Conservation (phyloP, 1,284 basidiomycete genomes). For the Malassezia arunalokei region DNA sequence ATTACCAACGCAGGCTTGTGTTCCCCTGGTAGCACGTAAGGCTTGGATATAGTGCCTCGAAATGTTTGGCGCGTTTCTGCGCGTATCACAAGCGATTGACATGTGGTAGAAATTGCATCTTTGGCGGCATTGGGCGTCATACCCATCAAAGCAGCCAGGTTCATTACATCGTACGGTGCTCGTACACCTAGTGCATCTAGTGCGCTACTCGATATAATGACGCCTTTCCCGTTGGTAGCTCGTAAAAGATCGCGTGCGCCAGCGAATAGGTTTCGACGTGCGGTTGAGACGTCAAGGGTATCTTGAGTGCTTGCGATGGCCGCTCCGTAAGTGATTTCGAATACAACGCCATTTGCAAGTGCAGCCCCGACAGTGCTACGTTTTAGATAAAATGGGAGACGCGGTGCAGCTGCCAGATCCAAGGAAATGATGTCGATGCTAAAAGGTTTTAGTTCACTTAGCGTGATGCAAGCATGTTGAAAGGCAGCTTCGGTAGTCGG, state of each 20-base stretch:
- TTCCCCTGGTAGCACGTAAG: not conserved
- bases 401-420: conserved; percentile 60
- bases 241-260: conserved; percentile 35
- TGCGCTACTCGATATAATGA: conserved; percentile 35
- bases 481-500: conserved; percentile 63
- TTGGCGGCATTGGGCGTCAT: conserved; percentile 26
- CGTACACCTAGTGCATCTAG: conserved; percentile 25
- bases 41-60: conserved; percentile 4
- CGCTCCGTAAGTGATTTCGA: conserved; percentile 60
- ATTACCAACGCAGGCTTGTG: not conserved
- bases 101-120: conserved; percentile 30
- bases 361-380: conserved; percentile 69
- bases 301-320: conserved; percentile 8
- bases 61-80: conserved; percentile 23
- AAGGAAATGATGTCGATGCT: conserved; percentile 71
- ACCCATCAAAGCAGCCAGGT: conserved; percentile 35
- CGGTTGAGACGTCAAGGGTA: conserved; percentile 13
- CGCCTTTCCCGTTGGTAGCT: conserved; percentile 38
- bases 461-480: conserved; percentile 64
- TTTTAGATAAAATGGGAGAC: conserved; percentile 67
- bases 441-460: conserved; percentile 63
- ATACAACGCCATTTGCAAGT: conserved; percentile 66
- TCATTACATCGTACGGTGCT: conserved; percentile 40
- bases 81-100: conserved; percentile 23
- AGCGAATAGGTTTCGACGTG: conserved; percentile 34